Evolutionary conservation across 768 basidiomycete species (phyloP).

Genomic region (Pleurotus platypus): DNA sequence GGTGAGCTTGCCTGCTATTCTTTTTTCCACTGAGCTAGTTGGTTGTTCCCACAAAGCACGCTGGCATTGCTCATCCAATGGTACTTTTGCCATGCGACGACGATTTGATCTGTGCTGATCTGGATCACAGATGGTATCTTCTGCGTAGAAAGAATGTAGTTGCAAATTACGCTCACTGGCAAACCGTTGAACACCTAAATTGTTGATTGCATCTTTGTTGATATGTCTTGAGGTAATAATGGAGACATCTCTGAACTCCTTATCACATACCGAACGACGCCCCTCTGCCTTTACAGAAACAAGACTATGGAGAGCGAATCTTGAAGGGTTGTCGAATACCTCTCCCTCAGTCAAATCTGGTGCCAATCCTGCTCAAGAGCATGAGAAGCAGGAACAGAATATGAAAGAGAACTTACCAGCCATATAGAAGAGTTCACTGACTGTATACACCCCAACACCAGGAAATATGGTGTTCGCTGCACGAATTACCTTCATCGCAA

Average conservation of each 20-base stretch:
- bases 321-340: no score
- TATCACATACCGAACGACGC: slow-evolving; percentile 9
- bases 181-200: slow-evolving; percentile 25
- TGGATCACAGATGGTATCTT: slow-evolving; percentile 12
- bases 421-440: no score
- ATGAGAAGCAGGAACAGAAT: no score
- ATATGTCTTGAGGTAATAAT: slow-evolving; percentile 34
- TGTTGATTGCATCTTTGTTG: slow-evolving; percentile 34
- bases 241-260: slow-evolving; percentile 28
- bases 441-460: no score
- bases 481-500: no score
- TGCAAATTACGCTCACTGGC: slow-evolving; percentile 24
- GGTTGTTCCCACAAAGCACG: slow-evolving; percentile 18
- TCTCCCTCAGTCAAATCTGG: no score
- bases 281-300: slow-evolving; percentile 11
- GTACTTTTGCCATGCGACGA: neutral
- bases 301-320: slow-evolving; percentile 16
- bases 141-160: slow-evolving; percentile 21
- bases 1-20: slow-evolving; percentile 23
- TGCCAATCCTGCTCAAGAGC: no score
- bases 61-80: slow-evolving; percentile 10
- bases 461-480: no score
- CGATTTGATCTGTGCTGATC: neutral
- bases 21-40: slow-evolving; percentile 18
- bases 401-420: no score